Base-by-base conservation (phyloP, 1,284 basidiomycete genomes). In the Naganishia liquefaciens region DNA sequence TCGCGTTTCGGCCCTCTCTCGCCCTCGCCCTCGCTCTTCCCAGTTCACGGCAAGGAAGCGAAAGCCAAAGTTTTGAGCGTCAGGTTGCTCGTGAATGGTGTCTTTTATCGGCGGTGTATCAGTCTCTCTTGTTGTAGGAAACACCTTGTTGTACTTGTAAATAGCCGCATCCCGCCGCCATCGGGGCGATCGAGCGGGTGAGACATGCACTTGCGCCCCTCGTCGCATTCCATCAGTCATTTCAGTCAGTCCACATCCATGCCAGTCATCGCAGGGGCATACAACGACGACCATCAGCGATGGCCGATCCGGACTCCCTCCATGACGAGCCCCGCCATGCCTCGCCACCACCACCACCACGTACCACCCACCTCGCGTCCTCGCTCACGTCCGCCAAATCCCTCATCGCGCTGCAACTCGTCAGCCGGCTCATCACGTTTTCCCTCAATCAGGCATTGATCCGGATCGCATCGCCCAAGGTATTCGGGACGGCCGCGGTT, bases 371-470 rank as follows among this genome's bases (percentile, higher is more conserved):
- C 46, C 57, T 60, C 21, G n/a, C 57, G 13, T 60, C 57, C 21
- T 60, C 57, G 11, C 43, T 60, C 21, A 60, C 57, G 33, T 49
- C 57, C 25, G 57, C 57, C 57, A 60, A 63, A n/a, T 88, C 88
- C 27, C 84, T 98, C 37, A 87, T 98, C 72, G 85, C 87, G 33
- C 86, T 98, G 13, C 95, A 98, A 74, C 81, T 97, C 49, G 81
- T 88, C 63, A 89, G 92, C 40, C 84, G 95, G 0, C 72, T 90
- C 5, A 83, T 93, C 69, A 97, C 95, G 0, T 97, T 96, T 73
- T 77, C 83, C 5, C 84, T 98, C 53, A 97, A 98, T 77, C 93
- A 97, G 78, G 82, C 86, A 9, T 83, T 97, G 6, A 83, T 97
- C 51, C 87, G 93, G 1, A 84, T 94, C 43, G 87, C 90, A 0